Evolutionary conservation across 2,329 filamentous ascomycete species (phyloP), one percentile per base, ranked within the genome.

Genomic region (Stachybotrys chlorohalonatus): DNA sequence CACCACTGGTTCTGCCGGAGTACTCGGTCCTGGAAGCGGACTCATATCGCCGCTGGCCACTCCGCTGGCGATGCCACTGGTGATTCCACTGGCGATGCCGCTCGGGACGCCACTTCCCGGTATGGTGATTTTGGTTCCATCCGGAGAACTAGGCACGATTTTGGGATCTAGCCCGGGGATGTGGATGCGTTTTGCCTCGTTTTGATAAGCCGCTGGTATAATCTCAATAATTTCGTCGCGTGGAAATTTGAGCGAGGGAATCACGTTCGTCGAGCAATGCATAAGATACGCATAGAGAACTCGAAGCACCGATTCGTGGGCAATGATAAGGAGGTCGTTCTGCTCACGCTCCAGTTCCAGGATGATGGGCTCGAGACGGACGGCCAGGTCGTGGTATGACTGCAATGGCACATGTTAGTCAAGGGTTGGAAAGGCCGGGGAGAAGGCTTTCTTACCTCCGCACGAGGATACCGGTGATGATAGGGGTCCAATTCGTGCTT

Each of bases 211-310:
- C 16, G 93, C 92, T 3, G 94, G 95, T 56, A 97, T 95, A 67
- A 99, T 96, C 77, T 99, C 94, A 62, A 99, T 96, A 66, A 99
- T 97, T 69, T 99, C 91, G 67, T 99, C 87, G 48, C 94, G 88
- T 5, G 94, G 94, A 65, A 99, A 99, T 61, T 90, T 89, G 58
- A 99, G 82, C 62, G 86, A 87, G 5, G 94, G 94, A 58, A 99
- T 99, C 66, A 95, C 91, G 70, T 87, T 88, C 8, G 95, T 92
- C 68, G 93, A 94, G 73, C 94, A 97, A 63, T 95, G 94, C 94
- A 99, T 99, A 46, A 99, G 79, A 71, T 99, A 99, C 30, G 92
- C 92, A 68, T 99, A 99, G 4, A 99, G 80, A 30, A 99, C 94
- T 48, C 94, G 89, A 50, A 99, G 80, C n/a, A 99, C 94, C 52